Evolutionary conservation across 1,139 yeast species (phyloP).

Genomic region (Candida tetrigidarum): DNA sequence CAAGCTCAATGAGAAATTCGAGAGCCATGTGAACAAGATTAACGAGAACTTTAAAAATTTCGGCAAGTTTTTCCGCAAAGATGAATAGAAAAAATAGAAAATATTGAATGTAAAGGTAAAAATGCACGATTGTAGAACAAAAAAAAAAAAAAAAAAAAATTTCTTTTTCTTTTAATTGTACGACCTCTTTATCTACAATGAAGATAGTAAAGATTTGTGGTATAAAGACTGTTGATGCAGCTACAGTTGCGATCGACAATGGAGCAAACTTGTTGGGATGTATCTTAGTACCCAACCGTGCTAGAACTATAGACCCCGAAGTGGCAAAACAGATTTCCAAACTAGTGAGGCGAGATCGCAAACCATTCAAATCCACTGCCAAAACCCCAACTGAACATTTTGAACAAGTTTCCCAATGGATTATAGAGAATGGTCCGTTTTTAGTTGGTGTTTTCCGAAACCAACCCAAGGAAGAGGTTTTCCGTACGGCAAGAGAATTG

Average conservation of each 20-base stretch:
- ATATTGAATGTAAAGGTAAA: not conserved
- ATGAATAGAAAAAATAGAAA: constrained; percentile 21
- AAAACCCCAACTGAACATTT: constrained; percentile 37
- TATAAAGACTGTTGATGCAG: constrained; percentile 67
- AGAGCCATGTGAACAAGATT: constrained; percentile 58
- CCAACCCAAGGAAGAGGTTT: constrained; percentile 69
- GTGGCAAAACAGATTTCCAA: constrained; percentile 59
- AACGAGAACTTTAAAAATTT: constrained; percentile 62
- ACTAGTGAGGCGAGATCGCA: constrained; percentile 28
- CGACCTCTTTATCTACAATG: not conserved
- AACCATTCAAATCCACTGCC: constrained; percentile 3
- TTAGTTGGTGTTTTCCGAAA: constrained; percentile 92
- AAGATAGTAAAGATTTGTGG: constrained; percentile 81
- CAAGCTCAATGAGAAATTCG: constrained; percentile 57
- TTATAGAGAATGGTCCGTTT: constrained; percentile 62
- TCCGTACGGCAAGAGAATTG: constrained; percentile 47
- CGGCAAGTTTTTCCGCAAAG: constrained; percentile 62
- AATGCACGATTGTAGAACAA: too few relatives aligned
- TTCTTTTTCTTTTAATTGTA: too few relatives aligned
- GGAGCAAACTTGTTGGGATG: constrained; percentile 86
- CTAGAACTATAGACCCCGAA: constrained; percentile 63
- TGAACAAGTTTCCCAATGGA: constrained; percentile 26
- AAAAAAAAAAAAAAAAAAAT: constrained; percentile 9
- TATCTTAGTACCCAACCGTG: constrained; percentile 82
- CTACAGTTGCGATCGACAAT: constrained; percentile 61